Evolutionary conservation across 139 green algal genomes (phyloP).

Genomic region (Astrephomene gubernaculifera): DNA sequence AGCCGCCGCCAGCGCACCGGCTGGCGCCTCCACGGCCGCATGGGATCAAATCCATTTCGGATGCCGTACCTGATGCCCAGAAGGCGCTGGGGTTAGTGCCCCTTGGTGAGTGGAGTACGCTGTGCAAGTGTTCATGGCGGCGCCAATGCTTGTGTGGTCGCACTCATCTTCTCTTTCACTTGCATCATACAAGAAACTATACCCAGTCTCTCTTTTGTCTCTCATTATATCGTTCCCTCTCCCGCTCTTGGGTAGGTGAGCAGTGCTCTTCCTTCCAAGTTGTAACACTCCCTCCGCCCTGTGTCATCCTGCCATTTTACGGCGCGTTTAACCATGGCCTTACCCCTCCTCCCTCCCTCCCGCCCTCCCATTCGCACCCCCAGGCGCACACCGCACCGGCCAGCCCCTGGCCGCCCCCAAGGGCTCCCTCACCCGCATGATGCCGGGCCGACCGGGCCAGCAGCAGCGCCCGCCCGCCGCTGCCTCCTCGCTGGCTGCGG

Average conservation of each 20-base stretch:
- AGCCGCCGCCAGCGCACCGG: neutral
- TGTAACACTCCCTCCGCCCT: too few relatives aligned
- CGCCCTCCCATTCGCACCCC: neutral
- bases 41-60: slow-evolving; percentile 25
- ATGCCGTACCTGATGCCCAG: slow-evolving; percentile 21
- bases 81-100: slow-evolving; percentile 35
- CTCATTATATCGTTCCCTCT: too few relatives aligned
- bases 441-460: slow-evolving; percentile 8
- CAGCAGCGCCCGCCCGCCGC: neutral
- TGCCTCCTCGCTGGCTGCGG: slow-evolving; percentile 10
- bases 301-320: too few relatives aligned
- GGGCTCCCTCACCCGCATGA: slow-evolving; percentile 38
- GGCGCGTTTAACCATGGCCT: too few relatives aligned
- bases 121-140: neutral
- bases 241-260: too few relatives aligned
- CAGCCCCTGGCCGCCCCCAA: neutral
- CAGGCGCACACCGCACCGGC: neutral
- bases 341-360: neutral
- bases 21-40: neutral
- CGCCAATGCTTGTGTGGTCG: too few relatives aligned
- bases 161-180: too few relatives aligned
- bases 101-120: slow-evolving; percentile 16
- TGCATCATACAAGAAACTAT: too few relatives aligned
- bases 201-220: too few relatives aligned
- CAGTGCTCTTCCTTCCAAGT: too few relatives aligned